Percentiles rank a stretch among this genome's conserved stretches.
Evolutionary conservation across 139 green algal species (phyloP).

Genomic region (Nannochloris sp.): DNA sequence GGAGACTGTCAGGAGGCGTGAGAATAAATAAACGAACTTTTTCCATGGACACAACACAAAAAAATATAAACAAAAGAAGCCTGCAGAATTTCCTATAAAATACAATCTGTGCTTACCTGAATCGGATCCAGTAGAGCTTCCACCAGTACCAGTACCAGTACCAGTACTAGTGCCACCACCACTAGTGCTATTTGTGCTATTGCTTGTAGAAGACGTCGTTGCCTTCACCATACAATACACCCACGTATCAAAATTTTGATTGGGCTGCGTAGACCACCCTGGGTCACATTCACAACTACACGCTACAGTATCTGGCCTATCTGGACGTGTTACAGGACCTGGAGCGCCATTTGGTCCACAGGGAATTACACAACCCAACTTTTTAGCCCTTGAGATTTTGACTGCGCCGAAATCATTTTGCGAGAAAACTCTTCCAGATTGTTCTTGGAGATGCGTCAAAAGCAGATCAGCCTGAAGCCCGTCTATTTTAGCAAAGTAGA

Average conservation of each 20-base stretch:
- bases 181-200: not conserved
- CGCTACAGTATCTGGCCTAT: not conserved
- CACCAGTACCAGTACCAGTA: no score
- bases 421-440: not conserved
- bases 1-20: not conserved
- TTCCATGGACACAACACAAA: no score
- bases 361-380: not conserved
- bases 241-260: slow-evolving; percentile 2
- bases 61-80: no score
- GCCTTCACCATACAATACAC: not conserved
- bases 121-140: no score
- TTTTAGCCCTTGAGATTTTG: not conserved
- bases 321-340: not conserved
- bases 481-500: not conserved
- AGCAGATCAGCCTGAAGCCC: not conserved
- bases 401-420: not conserved
- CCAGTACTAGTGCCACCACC: no score
- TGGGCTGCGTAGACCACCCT: not conserved
- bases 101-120: no score
- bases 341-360: not conserved
- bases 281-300: slow-evolving; percentile 7
- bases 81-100: no score
- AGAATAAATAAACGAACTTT: no score
- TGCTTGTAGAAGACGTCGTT: not conserved
- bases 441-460: not conserved